Evolutionary conservation across 2,329 filamentous ascomycete genomes (phyloP).

Genomic region (Calonectria pauciramosa): DNA sequence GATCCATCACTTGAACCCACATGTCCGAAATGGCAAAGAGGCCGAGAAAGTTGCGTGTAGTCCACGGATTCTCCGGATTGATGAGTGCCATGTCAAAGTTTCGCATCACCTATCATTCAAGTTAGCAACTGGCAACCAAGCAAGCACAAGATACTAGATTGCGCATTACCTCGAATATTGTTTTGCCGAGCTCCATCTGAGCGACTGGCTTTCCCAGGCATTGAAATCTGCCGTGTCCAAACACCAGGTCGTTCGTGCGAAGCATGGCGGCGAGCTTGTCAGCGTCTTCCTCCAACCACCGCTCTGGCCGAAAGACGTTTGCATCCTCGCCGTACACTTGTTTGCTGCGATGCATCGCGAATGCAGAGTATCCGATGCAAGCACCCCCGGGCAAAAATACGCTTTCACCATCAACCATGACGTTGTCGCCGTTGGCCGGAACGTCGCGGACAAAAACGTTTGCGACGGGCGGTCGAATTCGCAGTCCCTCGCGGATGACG

Average conservation of each 20-base stretch:
- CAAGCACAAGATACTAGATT: too few species aligned
- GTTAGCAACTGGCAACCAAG: neutral
- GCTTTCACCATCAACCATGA: slow-evolving; percentile 55
- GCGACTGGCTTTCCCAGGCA: slow-evolving; percentile 56
- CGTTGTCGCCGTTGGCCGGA: slow-evolving; percentile 43
- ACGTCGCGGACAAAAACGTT: slow-evolving; percentile 52
- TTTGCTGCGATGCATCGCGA: slow-evolving; percentile 48
- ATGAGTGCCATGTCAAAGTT: slow-evolving; percentile 47
- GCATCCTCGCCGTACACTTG: slow-evolving; percentile 53
- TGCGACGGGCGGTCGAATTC: slow-evolving; percentile 60
- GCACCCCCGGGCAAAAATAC: slow-evolving; percentile 50
- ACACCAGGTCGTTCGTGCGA: slow-evolving; percentile 51
- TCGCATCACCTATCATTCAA: slow-evolving; percentile 36
- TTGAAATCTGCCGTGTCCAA: slow-evolving; percentile 55
- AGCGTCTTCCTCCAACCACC: slow-evolving; percentile 53
- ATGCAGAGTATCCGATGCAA: slow-evolving; percentile 48
- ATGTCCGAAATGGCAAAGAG: slow-evolving; percentile 49
- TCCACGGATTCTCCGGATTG: slow-evolving; percentile 46
- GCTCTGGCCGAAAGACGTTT: slow-evolving; percentile 50
- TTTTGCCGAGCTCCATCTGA: slow-evolving; percentile 53
- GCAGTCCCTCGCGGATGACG: slow-evolving; percentile 62
- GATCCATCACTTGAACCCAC: slow-evolving; percentile 49
- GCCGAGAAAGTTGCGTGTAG: slow-evolving; percentile 42
- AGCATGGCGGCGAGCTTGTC: slow-evolving; percentile 50
- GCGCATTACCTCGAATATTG: slow-evolving; percentile 57